A percentile compares a stretch with the other conserved stretches of the same genome.
Conservation (phyloP, 257 asterid genomes). For the Nicotiana paniculata region DNA sequence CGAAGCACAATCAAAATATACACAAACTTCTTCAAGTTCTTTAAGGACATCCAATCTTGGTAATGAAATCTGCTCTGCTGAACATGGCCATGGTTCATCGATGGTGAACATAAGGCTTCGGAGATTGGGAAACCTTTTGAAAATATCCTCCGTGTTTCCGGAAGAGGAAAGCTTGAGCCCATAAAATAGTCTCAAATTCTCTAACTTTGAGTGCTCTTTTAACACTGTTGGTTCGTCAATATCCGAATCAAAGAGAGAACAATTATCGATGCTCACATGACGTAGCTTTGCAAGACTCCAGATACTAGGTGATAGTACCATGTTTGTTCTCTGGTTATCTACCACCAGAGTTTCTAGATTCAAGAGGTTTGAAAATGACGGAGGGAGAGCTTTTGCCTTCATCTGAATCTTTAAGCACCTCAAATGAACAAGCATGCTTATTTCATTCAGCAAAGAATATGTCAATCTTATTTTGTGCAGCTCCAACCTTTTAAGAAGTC, state of each 20-base stretch:
- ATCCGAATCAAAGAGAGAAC: neutral
- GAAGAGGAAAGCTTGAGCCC: neutral
- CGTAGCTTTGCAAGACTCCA: neutral
- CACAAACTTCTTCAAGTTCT: neutral
- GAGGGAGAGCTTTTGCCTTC: neutral
- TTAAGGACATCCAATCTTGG: neutral
- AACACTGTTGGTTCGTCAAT: neutral
- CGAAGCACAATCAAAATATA: neutral
- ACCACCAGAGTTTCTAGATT: neutral
- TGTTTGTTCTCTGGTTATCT: no score
- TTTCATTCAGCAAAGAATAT: no score
- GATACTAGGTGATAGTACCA: neutral
- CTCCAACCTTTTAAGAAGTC: no score
- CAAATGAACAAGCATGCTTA: no score
- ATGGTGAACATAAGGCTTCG: neutral
- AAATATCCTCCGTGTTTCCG: neutral
- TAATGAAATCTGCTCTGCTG: neutral
- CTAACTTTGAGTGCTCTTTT: no score
- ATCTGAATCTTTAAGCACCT: no score
- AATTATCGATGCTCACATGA: neutral
- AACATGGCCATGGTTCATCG: neutral
- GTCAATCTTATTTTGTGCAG: no score
- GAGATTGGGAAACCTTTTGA: slow-evolving; percentile 2
- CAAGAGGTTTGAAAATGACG: neutral
- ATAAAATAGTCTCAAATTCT: neutral